A percentile compares a stretch with the other conserved stretches of the same genome.
Evolutionary conservation across 352 stramenopile genomes (phyloP).

Genomic region (Phytophthora crassamura): DNA sequence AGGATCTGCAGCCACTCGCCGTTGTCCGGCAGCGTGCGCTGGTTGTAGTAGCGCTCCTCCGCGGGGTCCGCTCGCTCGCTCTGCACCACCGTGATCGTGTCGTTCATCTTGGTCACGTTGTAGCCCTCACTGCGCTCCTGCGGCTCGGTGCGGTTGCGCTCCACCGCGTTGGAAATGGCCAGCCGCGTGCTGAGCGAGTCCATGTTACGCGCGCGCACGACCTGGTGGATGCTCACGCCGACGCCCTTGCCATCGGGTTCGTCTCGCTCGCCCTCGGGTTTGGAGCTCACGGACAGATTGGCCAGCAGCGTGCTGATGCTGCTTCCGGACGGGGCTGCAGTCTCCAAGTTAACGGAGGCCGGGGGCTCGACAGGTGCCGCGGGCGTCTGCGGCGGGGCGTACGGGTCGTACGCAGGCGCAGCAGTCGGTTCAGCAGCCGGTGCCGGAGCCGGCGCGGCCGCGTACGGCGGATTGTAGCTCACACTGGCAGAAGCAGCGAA

Average conservation of each 20-base stretch:
- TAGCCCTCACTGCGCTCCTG: slow-evolving; percentile 69
- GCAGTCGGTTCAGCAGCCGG: too few species aligned
- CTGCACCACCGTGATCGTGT: slow-evolving; percentile 73
- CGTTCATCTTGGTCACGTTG: slow-evolving; percentile 78
- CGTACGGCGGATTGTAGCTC: slow-evolving; percentile 33
- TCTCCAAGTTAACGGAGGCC: slow-evolving; percentile 56
- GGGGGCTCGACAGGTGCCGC: slow-evolving; percentile 43
- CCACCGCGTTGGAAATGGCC: slow-evolving; percentile 73
- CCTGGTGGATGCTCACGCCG: slow-evolving; percentile 62
- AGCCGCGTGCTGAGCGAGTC: slow-evolving; percentile 75
- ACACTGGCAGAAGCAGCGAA: slow-evolving; percentile 40
- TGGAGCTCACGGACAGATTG: slow-evolving; percentile 62
- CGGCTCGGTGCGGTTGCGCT: slow-evolving; percentile 64
- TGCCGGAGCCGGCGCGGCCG: slow-evolving; percentile 23
- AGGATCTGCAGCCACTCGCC: slow-evolving; percentile 79
- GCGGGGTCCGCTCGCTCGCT: slow-evolving; percentile 59
- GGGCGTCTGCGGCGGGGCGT: slow-evolving; percentile 36
- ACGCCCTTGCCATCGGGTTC: slow-evolving; percentile 72
- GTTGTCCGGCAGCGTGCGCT: slow-evolving; percentile 70
- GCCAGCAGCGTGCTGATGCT: slow-evolving; percentile 69
- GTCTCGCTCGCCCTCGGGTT: slow-evolving; percentile 50
- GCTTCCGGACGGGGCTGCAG: slow-evolving; percentile 39
- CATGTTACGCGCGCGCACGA: slow-evolving; percentile 71
- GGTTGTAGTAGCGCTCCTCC: slow-evolving; percentile 79
- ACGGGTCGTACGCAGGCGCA: slow-evolving; percentile 40